Percentiles rank a stretch among this genome's conserved stretches.
Conservation (phyloP, 805 yeast species). For the Metschnikowia gelsemii region DNA sequence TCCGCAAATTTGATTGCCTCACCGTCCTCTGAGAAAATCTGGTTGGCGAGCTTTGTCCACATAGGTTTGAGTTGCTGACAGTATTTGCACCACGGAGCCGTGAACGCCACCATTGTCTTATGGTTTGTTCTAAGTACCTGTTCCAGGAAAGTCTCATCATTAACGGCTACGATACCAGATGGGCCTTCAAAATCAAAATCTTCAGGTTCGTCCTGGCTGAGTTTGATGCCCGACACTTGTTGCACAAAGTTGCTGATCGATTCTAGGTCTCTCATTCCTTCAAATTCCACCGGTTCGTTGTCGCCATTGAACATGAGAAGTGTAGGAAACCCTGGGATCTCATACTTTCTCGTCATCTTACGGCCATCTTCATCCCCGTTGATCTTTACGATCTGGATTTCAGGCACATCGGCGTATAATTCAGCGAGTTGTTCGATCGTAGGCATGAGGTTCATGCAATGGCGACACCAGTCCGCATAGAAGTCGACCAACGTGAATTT, state of each 20-base stretch:
- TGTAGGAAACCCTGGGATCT: conserved; percentile 66
- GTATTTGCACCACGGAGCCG: conserved; percentile 61
- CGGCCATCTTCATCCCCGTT: conserved; percentile 59
- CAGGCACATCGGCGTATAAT: conserved; percentile 30
- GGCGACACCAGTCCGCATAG: conserved; percentile 73
- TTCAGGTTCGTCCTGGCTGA: not conserved
- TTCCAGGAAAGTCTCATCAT: conserved; percentile 38
- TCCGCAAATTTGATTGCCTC: conserved; percentile 36
- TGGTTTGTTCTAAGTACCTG: conserved; percentile 33
- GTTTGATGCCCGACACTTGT: conserved; percentile 31
- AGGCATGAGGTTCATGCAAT: conserved; percentile 60
- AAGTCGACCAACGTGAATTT: conserved; percentile 44
- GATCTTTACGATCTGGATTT: conserved; percentile 51
- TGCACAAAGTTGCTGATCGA: conserved; percentile 54
- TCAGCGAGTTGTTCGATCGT: conserved; percentile 32
- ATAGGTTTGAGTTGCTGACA: conserved; percentile 54
- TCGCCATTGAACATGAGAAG: conserved; percentile 56
- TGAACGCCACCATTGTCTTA: conserved; percentile 49
- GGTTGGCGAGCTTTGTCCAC: conserved; percentile 50
- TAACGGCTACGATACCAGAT: conserved; percentile 12
- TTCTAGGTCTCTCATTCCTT: conserved; percentile 53
- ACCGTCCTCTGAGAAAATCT: conserved; percentile 42
- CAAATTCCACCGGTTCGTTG: conserved; percentile 52
- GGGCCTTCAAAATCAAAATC: conserved; percentile 4
- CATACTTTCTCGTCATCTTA: conserved; percentile 48